Evolutionary conservation across 2,329 filamentous ascomycete species (phyloP), one percentile per base, ranked within the genome.

Genomic region (Trichoderma cornu-damae): DNA sequence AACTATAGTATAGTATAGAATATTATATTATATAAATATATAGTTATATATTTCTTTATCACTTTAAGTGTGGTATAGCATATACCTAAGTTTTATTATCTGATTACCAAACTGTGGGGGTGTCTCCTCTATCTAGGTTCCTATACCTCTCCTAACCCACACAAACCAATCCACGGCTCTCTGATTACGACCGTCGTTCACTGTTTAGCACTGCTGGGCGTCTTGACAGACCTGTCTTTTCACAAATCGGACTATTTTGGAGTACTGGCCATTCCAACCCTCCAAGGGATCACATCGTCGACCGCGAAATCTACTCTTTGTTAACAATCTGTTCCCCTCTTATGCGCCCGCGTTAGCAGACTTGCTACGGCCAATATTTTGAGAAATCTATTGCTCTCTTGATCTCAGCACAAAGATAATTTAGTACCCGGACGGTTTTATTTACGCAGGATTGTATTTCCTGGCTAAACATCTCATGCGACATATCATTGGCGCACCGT

Each of bases 61-160:
- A n/a, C n/a, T n/a, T 43, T n/a, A 12, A 8, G 18, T 28, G 26
- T 18, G 18, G 7, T n/a, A n/a, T n/a, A n/a, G 22, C 32, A 34
- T 3, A 11, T 14, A 18, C 20, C 4, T 18, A 20, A 18, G 6
- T 42, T 42, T 9, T 43, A 20, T 20, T 48, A 34, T 30, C n/a
- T 54, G 40, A 18, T 54, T 54, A 46, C 35, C 28, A 54, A 54
- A 22, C 24, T 54, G 40, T 54, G 40, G 40, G n/a, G 37, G 40
- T 22, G 30, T 14, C n/a, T 54, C 6, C 24, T 20, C 24, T 18
- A 11, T 26, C 30, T 56, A 56, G 42, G 42, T 38, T 49, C 42
- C 38, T 24, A 56, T 51, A 51, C 48, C 38, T 53, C 50, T 53
- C 38, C 28, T 53, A 56, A 56, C 26, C 18, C 42, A 56, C 42